Conservation (phyloP, 2,329 filamentous ascomycete species). For the Talaromyces sp. region DNA sequence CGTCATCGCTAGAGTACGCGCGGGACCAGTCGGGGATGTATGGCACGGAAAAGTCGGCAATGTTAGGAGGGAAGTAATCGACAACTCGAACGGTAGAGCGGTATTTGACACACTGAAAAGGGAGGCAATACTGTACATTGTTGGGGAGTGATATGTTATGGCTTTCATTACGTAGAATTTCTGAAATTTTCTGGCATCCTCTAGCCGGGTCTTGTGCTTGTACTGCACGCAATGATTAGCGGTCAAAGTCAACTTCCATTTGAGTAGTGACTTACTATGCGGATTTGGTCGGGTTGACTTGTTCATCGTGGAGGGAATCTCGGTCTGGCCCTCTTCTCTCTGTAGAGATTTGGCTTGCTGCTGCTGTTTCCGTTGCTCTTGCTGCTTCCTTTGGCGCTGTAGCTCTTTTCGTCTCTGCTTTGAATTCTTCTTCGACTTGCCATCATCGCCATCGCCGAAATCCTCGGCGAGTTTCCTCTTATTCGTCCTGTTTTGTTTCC, state of each 20-base stretch:
- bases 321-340: constrained; percentile 32
- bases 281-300: constrained; percentile 38
- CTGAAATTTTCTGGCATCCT: constrained; percentile 39
- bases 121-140: constrained; percentile 51
- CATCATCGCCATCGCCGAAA: constrained; percentile 27
- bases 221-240: constrained; percentile 38
- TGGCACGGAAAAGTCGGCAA: constrained; percentile 67
- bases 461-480: constrained; percentile 27
- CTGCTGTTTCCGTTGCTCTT: constrained; percentile 29
- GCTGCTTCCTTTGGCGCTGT: constrained; percentile 31
- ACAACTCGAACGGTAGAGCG: constrained; percentile 70
- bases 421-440: constrained; percentile 36
- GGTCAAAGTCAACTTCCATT: not conserved
- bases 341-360: constrained; percentile 27
- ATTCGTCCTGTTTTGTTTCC: constrained; percentile 47
- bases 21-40: constrained; percentile 48
- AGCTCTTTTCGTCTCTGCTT: constrained; percentile 35
- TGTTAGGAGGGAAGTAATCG: constrained; percentile 68
- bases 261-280: constrained; percentile 32
- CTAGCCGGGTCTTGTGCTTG: constrained; percentile 45
- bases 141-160: constrained; percentile 48
- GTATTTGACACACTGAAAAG: constrained; percentile 73
- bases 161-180: constrained; percentile 49
- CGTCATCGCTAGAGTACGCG: constrained; percentile 27
- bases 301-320: constrained; percentile 22